Percentiles rank a stretch among this genome's conserved stretches.
phyloP scores from a whole-genome alignment of 257 asterid genomes.

The Forsythia viridissima region DNA sequence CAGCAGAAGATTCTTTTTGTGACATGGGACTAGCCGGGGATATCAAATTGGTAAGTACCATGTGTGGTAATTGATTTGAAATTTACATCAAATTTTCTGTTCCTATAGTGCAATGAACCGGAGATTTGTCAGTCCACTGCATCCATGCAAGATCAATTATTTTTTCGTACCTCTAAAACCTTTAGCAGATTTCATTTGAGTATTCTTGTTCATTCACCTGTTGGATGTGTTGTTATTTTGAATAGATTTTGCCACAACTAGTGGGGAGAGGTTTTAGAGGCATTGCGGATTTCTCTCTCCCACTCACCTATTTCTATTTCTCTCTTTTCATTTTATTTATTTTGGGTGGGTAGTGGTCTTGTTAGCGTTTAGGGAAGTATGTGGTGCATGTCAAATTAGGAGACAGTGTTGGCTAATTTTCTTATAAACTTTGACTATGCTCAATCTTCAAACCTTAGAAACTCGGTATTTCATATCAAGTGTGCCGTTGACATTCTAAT shows the following conservation, averaged over 20 bases:
- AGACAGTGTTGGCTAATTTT: not conserved
- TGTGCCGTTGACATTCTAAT: not conserved
- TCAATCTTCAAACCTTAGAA: not conserved
- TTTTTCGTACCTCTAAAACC: not conserved
- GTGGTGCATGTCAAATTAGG: not conserved
- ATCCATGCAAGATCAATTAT: not conserved
- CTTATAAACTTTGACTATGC: not conserved
- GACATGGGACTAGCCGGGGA: conserved; percentile 44
- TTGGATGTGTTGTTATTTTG: not conserved
- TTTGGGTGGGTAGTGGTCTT: not conserved
- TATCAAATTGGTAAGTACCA: conserved; percentile 50
- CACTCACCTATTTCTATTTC: too few species aligned
- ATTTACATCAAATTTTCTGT: not conserved
- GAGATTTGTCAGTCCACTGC: not conserved
- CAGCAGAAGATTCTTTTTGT: conserved; percentile 42
- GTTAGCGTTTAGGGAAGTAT: too few species aligned
- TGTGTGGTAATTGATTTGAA: not conserved
- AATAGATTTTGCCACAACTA: not conserved
- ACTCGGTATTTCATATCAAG: not conserved
- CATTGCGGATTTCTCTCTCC: not conserved
- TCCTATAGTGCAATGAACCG: not conserved
- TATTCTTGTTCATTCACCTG: not conserved
- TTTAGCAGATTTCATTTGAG: not conserved
- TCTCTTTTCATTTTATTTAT: not conserved
- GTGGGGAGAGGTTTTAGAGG: not conserved